Evolutionary conservation across 331 rosid genomes (phyloP).

Genomic region (Rhamnella rubrinervis): DNA sequence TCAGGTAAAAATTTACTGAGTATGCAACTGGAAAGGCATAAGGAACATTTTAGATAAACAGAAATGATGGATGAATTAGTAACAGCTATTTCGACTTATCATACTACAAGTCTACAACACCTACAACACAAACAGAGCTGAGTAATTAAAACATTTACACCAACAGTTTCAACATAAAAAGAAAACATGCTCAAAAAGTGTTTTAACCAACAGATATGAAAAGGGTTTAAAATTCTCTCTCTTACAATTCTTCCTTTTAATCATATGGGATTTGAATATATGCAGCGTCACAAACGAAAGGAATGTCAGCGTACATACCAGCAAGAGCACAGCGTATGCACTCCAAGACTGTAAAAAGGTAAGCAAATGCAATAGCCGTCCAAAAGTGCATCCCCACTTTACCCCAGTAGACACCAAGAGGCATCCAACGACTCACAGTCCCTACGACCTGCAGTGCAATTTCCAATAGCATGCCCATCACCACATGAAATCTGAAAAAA

Average conservation of each 20-base stretch:
- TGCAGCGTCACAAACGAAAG: constrained; percentile 90
- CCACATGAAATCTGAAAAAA: constrained; percentile 89
- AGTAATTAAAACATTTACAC: constrained; percentile 2
- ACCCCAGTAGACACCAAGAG: constrained; percentile 74
- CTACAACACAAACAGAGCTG: background rate
- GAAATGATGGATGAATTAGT: too few species aligned
- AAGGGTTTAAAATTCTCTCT: background rate
- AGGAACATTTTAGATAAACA: background rate
- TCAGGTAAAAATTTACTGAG: too few species aligned
- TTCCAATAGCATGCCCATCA: constrained; percentile 90
- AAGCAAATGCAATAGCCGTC: constrained; percentile 65
- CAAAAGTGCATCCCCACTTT: constrained; percentile 94
- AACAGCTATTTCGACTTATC: too few species aligned
- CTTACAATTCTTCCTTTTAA: constrained; percentile 28
- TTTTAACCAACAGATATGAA: background rate
- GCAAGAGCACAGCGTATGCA: constrained; percentile 82
- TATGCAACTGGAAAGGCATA: background rate
- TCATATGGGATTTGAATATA: constrained; percentile 93
- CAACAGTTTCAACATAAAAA: too few species aligned
- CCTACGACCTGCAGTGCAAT: constrained; percentile 89
- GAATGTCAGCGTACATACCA: constrained; percentile 95
- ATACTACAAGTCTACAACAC: background rate
- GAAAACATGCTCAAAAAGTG: too few species aligned
- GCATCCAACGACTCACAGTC: constrained; percentile 93
- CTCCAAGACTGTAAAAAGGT: constrained; percentile 80